A percentile compares a stretch with the other conserved stretches of the same genome.
phyloP scores from a whole-genome alignment of 2,329 filamentous ascomycete species.

The Penicillium palitans region DNA sequence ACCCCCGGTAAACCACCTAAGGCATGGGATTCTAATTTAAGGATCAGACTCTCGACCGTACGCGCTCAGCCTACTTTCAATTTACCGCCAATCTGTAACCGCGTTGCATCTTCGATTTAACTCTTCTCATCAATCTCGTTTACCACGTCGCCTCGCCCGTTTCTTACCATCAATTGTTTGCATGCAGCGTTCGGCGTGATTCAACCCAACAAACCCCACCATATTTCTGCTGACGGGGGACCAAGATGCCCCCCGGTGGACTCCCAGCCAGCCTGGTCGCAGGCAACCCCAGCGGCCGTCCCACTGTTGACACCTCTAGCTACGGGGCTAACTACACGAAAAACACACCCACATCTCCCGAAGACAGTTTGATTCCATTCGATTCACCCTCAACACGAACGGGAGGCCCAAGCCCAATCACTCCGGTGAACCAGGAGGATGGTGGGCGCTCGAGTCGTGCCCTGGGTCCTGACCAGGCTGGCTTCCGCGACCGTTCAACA shows the following conservation, averaged over 20 bases:
- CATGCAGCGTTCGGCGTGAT: constrained; percentile 21
- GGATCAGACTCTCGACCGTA: constrained; percentile 5
- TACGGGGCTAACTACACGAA: constrained; percentile 38
- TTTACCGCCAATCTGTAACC: neutral
- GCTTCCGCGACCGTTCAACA: constrained; percentile 35
- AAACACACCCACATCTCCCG: constrained; percentile 44
- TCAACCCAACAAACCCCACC: constrained; percentile 7
- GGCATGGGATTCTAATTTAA: constrained; percentile 9
- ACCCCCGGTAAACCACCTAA: neutral
- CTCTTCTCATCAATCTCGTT: neutral
- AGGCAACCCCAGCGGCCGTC: constrained; percentile 42
- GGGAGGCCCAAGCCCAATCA: constrained; percentile 25
- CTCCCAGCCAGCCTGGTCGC: constrained; percentile 46
- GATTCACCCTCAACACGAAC: constrained; percentile 38
- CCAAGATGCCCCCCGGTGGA: constrained; percentile 46
- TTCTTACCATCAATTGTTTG: constrained; percentile 11
- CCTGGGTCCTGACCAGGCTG: constrained; percentile 36
- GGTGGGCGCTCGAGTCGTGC: constrained; percentile 32
- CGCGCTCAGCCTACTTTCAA: constrained; percentile 3
- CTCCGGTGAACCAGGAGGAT: constrained; percentile 32
- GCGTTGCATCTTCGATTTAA: neutral
- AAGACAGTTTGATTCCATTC: constrained; percentile 38
- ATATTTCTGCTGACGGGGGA: constrained; percentile 25
- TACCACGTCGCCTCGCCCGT: neutral
- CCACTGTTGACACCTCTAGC: constrained; percentile 39